Conservation (phyloP, 1,284 basidiomycete species). For the Boletus smithii region DNA sequence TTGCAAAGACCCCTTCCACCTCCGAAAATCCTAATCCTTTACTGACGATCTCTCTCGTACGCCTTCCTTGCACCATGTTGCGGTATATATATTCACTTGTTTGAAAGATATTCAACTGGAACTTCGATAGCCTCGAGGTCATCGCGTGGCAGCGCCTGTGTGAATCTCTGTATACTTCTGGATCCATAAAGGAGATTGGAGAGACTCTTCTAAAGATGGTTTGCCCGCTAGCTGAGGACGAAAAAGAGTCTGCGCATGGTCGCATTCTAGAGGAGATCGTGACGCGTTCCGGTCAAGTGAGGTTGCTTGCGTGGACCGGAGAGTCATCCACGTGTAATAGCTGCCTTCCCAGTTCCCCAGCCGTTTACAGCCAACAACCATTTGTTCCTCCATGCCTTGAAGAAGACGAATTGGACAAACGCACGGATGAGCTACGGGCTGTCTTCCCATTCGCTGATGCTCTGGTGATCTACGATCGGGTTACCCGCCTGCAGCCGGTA, state of each 20-base stretch:
- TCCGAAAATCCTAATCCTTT: not conserved
- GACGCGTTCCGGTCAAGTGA: not conserved
- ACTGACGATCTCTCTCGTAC: not conserved
- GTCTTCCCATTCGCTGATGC: not conserved
- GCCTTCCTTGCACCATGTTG: not conserved
- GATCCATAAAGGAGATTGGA: not conserved
- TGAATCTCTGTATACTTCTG: not conserved
- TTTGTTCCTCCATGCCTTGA: not conserved
- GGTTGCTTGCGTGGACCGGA: not conserved
- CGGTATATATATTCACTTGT: not conserved
- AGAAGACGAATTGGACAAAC: not conserved
- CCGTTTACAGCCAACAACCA: not conserved
- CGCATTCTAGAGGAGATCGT: not conserved
- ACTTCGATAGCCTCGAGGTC: not conserved
- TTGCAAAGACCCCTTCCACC: not conserved
- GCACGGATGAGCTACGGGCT: not conserved
- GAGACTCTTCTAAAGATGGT: not conserved
- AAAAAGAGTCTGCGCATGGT: not conserved
- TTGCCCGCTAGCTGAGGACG: not conserved
- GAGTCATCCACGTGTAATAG: not conserved
- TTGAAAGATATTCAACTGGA: conserved; percentile 1
- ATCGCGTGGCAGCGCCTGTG: not conserved
- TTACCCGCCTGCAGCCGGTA: conserved; percentile 2
- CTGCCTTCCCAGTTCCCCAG: conserved; percentile 1
- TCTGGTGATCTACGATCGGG: not conserved